phyloP scores from a whole-genome alignment of 768 basidiomycete species.

The Lactarius sp. region DNA sequence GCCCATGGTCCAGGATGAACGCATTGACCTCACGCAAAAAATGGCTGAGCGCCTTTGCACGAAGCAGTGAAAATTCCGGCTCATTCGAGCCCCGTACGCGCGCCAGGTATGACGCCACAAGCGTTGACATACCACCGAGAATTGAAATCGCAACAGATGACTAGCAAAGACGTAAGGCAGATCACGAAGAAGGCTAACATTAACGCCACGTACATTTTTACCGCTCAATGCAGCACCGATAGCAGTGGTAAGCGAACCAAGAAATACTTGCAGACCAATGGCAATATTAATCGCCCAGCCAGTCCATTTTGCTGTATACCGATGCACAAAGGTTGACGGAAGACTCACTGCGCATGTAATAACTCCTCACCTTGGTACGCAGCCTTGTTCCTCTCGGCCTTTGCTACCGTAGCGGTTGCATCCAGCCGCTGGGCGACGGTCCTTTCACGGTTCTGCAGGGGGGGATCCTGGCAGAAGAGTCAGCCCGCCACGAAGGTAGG shows the following conservation, averaged over 20 bases:
- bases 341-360: too few relatives aligned
- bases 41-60: slow-evolving; percentile 57
- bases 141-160: slow-evolving; percentile 38
- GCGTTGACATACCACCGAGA: slow-evolving; percentile 57
- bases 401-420: slow-evolving; percentile 1
- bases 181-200: not conserved
- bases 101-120: slow-evolving; percentile 69
- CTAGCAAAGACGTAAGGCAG: slow-evolving; percentile 23
- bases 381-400: not conserved
- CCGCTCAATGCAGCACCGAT: slow-evolving; percentile 28
- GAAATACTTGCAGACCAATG: slow-evolving; percentile 29
- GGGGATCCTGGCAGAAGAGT: not conserved
- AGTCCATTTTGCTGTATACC: slow-evolving; percentile 20
- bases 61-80: slow-evolving; percentile 55
- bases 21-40: slow-evolving; percentile 59
- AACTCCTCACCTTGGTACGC: slow-evolving; percentile 4
- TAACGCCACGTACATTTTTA: slow-evolving; percentile 11
- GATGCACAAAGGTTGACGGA: not conserved
- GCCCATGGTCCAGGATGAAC: slow-evolving; percentile 52
- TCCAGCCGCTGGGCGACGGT: slow-evolving; percentile 3
- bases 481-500: not conserved
- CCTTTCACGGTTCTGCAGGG: not conserved
- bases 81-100: slow-evolving; percentile 64
- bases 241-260: slow-evolving; percentile 31
- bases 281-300: slow-evolving; percentile 27